Evolutionary conservation across 2,329 filamentous ascomycete species (phyloP), one percentile per base, ranked within the genome.

Genomic region (Phialophora chinensis): DNA sequence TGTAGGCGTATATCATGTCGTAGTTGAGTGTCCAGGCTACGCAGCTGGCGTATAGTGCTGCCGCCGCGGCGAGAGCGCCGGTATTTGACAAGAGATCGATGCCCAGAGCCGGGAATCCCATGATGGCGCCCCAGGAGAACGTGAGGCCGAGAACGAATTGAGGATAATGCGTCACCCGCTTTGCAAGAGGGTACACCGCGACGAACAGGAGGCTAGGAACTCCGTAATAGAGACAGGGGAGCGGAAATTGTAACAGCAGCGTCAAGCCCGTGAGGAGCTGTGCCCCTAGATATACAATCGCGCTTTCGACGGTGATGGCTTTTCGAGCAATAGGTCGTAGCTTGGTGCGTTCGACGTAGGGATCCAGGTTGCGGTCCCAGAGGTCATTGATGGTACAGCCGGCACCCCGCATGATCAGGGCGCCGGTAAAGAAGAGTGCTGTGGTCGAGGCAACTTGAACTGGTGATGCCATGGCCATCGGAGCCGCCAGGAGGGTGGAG

Each of bases 361-460:
- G 81, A 70, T 87, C 85, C 60, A 85, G 76, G 53, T 84, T 82
- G 56, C 81, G 79, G 70, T 87, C 85, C 74, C 84, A 80, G 38
- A 82, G 79, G 71, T 87, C 85, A 72, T 87, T 87, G 76, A 85
- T 86, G 0, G 83, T 79, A 72, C 85, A 87, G 4, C 82, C 78
- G 23, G 80, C 80, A 29, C 83, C 80, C 60, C 84, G 80, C 76
- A 85, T 79, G 60, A 86, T 78, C 68, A 85, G 73, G 17, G 80
- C 81, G 49, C 79, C 77, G 14, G 74, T 77, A 70, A 78, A 81
- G 69, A 79, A 81, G 29, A 78, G 75, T 25, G 74, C 79, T 49
- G 73, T 74, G 47, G 77, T 78, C 57, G 76, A 78, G 66, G 77
- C 57, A 7, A 82, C 74, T 55, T 80, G 77, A 31, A 74, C 61